Conservation (phyloP, 2,329 filamentous ascomycete genomes). For the Hypoxylon sp. region DNA sequence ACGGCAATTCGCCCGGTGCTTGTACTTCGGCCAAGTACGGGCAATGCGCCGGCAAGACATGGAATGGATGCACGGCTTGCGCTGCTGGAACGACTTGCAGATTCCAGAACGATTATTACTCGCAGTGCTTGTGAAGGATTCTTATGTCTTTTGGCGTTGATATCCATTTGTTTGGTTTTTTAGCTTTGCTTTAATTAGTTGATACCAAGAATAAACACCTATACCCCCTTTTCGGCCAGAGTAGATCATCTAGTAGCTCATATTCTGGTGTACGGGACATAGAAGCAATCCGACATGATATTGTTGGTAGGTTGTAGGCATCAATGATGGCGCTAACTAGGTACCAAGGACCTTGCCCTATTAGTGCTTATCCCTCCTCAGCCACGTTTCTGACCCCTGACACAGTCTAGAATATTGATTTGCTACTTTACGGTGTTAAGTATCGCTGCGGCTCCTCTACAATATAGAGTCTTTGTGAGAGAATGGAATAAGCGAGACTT, state of each 20-base stretch:
- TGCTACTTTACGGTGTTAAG: no score
- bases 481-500: no score
- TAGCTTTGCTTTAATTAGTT: constrained; percentile 16
- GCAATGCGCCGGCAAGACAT: constrained; percentile 52
- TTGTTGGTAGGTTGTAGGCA: no score
- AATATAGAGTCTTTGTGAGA: no score
- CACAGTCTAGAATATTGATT: no score
- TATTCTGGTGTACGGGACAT: not conserved
- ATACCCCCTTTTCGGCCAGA: not conserved
- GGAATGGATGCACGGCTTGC: constrained; percentile 50
- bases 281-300: no score
- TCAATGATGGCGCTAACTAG: no score
- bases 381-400: no score
- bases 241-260: not conserved
- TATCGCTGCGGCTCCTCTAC: no score
- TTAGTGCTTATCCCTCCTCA: no score
- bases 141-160: constrained; percentile 8
- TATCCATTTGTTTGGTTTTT: constrained; percentile 5
- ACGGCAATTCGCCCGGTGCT: constrained; percentile 32
- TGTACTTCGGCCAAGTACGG: constrained; percentile 51
- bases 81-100: constrained; percentile 48
- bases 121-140: constrained; percentile 49
- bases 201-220: constrained; percentile 19
- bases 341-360: no score
- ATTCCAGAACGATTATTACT: constrained; percentile 53